These are phyloP conservation scores for Panicum miliaceum DNA, from an alignment of 176 grass and related monocot species.

Conservation along the genomic window DNA sequence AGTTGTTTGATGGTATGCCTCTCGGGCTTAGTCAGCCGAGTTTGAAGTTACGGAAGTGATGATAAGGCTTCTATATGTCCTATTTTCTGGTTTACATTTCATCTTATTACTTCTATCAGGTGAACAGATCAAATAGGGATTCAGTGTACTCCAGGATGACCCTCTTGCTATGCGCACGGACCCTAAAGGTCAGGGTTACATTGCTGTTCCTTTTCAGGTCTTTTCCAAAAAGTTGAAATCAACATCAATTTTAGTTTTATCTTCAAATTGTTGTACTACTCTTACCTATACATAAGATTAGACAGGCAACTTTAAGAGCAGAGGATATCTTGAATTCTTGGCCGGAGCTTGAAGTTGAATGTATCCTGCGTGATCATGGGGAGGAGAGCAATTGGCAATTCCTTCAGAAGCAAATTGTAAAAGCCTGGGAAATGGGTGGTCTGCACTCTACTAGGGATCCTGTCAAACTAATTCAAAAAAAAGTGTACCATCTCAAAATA, in stretches of 20 bases:
- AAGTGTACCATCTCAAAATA: slow-evolving; percentile 51
- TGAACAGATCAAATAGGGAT: slow-evolving; percentile 73
- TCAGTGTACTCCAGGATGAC: slow-evolving; percentile 77
- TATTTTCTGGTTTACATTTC: not conserved
- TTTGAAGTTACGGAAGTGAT: not conserved
- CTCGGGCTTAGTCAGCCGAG: not conserved
- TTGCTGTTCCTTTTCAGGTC: not conserved
- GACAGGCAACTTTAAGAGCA: slow-evolving; percentile 78
- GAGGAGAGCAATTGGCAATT: slow-evolving; percentile 91
- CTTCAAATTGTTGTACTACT: not conserved
- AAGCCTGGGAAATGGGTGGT: slow-evolving; percentile 50
- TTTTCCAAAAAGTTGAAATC: not conserved
- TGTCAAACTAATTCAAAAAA: slow-evolving; percentile 71
- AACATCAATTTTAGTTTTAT: not conserved
- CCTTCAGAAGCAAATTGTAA: slow-evolving; percentile 80
- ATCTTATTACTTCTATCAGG: slow-evolving; percentile 38
- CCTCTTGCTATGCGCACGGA: slow-evolving; percentile 98
- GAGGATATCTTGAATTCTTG: slow-evolving; percentile 93
- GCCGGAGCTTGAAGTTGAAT: slow-evolving; percentile 85
- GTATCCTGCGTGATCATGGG: slow-evolving; percentile 80
- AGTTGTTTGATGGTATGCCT: slow-evolving; percentile 50
- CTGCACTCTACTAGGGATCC: slow-evolving; percentile 68
- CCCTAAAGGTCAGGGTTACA: slow-evolving; percentile 65
- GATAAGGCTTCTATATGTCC: not conserved
- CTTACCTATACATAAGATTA: slow-evolving; percentile 45